These are phyloP conservation scores for Syncephalastrum contaminatum DNA, from an alignment of 371 early-diverging fungal species.

Conservation along the genomic window DNA sequence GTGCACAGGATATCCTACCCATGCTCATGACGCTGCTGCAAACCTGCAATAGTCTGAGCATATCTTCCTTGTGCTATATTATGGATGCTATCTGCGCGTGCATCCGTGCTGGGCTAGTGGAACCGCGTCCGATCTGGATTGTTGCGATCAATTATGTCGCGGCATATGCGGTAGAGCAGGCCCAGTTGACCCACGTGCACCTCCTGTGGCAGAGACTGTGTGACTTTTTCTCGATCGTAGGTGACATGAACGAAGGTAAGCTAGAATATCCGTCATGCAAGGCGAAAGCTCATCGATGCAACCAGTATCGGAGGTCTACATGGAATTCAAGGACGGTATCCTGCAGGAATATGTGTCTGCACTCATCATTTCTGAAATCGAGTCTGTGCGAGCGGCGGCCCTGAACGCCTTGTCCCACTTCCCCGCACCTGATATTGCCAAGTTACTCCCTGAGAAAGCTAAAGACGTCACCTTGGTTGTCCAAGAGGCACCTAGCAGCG, in stretches of 20 bases:
- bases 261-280: not conserved
- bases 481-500: slow-evolving; percentile 20
- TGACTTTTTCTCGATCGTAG: slow-evolving; percentile 49
- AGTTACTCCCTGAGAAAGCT: slow-evolving; percentile 48
- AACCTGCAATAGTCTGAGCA: slow-evolving; percentile 44
- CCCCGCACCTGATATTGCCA: slow-evolving; percentile 23
- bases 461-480: slow-evolving; percentile 35
- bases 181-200: slow-evolving; percentile 3
- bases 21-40: slow-evolving; percentile 52
- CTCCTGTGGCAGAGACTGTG: slow-evolving; percentile 34
- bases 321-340: slow-evolving; percentile 47
- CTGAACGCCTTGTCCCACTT: slow-evolving; percentile 46
- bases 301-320: slow-evolving; percentile 48
- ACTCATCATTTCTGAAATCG: slow-evolving; percentile 30
- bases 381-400: slow-evolving; percentile 29
- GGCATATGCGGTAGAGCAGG: slow-evolving; percentile 33
- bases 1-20: slow-evolving; percentile 55
- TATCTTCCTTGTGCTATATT: slow-evolving; percentile 46
- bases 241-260: slow-evolving; percentile 52
- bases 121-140: slow-evolving; percentile 58
- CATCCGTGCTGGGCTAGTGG: slow-evolving; percentile 45
- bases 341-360: slow-evolving; percentile 38
- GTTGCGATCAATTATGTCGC: slow-evolving; percentile 51
- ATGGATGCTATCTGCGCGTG: slow-evolving; percentile 49
- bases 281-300: not conserved